Evolutionary conservation across 768 basidiomycete species (phyloP), one percentile per base, ranked within the genome.

Genomic region (Boletus barrowsii): DNA sequence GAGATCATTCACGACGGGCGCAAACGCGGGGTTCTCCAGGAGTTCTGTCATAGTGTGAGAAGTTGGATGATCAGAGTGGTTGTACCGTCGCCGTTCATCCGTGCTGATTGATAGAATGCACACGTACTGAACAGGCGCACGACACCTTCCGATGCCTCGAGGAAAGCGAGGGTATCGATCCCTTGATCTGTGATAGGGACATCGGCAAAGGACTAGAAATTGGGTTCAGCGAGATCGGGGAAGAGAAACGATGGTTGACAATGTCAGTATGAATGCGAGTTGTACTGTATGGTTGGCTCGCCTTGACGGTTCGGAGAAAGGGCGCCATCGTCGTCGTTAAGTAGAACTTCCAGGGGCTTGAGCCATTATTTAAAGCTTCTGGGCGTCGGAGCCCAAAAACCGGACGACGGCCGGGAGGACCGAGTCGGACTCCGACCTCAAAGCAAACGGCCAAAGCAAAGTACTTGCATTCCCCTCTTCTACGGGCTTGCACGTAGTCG

Each of bases 71-170:
- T 42, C 39, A 53, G 26, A 5, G 40, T 26, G 17, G 36, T 41
- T n/a, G 10, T n/a, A 5, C 42, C 30, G 10, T 18, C 24, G 24
- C 15, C 22, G 6, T 22, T 18, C 33, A 49, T 51, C 44, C 20
- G n/a, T 37, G 7, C 5, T 4, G 18, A 59, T 53, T 18, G 37
- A 54, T 15, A 18, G 40, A 40, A 53, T 2, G 10, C 13, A 11
- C 30, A 69, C 82, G 54, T 61, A 97, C 96, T 93, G 69, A 99
- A 97, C 62, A 98, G 75, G 53, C 87, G 86, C 55, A 94, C 88
- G 43, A 99, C 80, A 37, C 93, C 96, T 53, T 89, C 80, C 2
- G 90, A 78, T 9, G 96, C 97, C 62, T 96, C 86, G 62, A 95
- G 79, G 76, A 98, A 99, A 45, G 79, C 76, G 42, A 83, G 69